Percentiles rank a stretch among this genome's conserved stretches.
These are phyloP conservation scores for Saccharomyces hybrid DNA, from an alignment of 1,139 yeast species.

Conservation along the genomic window DNA sequence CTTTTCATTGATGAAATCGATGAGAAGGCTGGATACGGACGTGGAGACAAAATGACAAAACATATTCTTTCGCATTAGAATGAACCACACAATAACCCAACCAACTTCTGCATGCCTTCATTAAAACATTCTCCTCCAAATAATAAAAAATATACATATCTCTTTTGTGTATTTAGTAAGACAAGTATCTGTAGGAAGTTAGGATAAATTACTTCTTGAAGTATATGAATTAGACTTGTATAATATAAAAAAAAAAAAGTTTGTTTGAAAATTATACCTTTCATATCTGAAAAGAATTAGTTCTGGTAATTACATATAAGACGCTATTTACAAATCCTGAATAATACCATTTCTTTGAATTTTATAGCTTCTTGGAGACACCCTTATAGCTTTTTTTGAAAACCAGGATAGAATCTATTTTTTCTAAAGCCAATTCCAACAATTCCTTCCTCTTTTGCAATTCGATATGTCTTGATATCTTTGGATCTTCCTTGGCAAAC, in stretches of 20 bases:
- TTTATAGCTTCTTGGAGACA: not conserved
- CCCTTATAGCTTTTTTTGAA: slow-evolving; percentile 31
- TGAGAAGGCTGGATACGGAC: not conserved
- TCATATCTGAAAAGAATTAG: not conserved
- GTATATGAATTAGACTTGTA: not conserved
- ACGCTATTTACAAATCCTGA: not conserved
- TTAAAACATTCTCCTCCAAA: too few relatives aligned
- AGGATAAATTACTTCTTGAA: too few relatives aligned
- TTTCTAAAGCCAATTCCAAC: slow-evolving; percentile 71
- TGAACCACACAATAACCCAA: too few relatives aligned
- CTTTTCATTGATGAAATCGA: not conserved
- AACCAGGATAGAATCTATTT: slow-evolving; percentile 79
- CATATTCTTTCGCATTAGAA: too few relatives aligned
- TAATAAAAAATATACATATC: too few relatives aligned
- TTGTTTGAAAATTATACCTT: not conserved
- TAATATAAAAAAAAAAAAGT: not conserved
- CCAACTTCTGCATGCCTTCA: too few relatives aligned
- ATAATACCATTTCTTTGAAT: not conserved
- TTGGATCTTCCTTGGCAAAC: slow-evolving; percentile 94
- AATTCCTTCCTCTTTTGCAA: slow-evolving; percentile 88
- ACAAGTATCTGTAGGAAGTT: too few relatives aligned
- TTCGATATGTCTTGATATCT: slow-evolving; percentile 81
- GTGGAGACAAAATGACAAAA: too few relatives aligned
- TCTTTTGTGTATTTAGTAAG: too few relatives aligned
- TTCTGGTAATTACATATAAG: not conserved